A percentile compares a stretch with the other conserved stretches of the same genome.
Conservation (phyloP, 1,284 basidiomycete genomes). For the Pseudozyma thailandica region DNA sequence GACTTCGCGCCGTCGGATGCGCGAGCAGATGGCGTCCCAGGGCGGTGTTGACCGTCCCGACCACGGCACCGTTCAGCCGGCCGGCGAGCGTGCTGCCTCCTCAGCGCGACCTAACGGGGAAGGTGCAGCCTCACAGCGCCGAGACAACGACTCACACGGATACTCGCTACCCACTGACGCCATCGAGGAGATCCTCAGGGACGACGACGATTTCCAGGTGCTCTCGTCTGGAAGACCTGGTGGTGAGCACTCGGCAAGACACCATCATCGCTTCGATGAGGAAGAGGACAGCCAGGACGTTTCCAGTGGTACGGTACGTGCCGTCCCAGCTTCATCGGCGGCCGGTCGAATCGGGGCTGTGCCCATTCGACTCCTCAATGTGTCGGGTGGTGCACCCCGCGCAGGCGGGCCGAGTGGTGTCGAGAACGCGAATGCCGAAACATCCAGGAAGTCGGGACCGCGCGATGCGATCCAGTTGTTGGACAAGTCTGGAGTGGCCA, state of each 20-base stretch:
- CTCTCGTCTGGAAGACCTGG: constrained; percentile 23
- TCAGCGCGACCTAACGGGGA: constrained; percentile 3
- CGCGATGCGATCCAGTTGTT: constrained; percentile 90
- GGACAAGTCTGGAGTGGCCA: constrained; percentile 88
- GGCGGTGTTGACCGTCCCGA: constrained; percentile 12
- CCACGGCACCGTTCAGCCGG: constrained; percentile 11
- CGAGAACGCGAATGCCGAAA: constrained; percentile 2
- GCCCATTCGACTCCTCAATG: constrained; percentile 31
- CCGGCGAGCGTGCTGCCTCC: constrained; percentile 2
- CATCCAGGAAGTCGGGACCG: constrained; percentile 17
- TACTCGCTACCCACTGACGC: constrained; percentile 6
- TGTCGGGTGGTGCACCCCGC: constrained; percentile 10
- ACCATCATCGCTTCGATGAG: constrained; percentile 37
- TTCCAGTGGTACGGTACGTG: constrained; percentile 31
- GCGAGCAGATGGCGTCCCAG: constrained; percentile 43
- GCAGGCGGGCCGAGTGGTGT: constrained; percentile 3
- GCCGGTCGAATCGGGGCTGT: constrained; percentile 3
- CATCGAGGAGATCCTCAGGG: constrained; percentile 81
- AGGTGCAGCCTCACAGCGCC: constrained; percentile 10
- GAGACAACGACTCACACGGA: constrained; percentile 5
- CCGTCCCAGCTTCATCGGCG: constrained; percentile 12
- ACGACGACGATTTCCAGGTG: constrained; percentile 78
- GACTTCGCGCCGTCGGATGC: constrained; percentile 70
- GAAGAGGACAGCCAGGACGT: constrained; percentile 39
- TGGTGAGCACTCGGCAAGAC: constrained; percentile 20